Percentiles rank a stretch among this genome's conserved stretches.
Evolutionary conservation across 2,329 filamentous ascomycete species (phyloP).

Genomic region (Simplicillium aogashimaense): DNA sequence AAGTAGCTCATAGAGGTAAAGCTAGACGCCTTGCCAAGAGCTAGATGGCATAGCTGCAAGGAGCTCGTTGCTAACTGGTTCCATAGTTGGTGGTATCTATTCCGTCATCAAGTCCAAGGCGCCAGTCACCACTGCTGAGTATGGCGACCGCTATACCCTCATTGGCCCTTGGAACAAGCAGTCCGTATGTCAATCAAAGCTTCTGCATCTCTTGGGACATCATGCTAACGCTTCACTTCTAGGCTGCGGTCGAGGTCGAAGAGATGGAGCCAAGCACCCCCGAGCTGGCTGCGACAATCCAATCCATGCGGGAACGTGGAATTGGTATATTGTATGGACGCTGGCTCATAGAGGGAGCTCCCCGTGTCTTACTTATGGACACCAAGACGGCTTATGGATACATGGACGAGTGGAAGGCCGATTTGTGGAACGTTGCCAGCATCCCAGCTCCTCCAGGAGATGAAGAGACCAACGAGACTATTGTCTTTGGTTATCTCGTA

Average conservation of each 20-base stretch:
- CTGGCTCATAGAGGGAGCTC: conserved; percentile 96
- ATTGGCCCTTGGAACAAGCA: conserved; percentile 89
- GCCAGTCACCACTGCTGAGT: conserved; percentile 93
- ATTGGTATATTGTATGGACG: conserved; percentile 86
- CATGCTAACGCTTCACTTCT: conserved; percentile 12
- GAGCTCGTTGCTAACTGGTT: background rate
- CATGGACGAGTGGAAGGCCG: conserved; percentile 92
- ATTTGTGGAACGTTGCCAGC: conserved; percentile 85
- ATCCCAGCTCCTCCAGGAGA: conserved; percentile 91
- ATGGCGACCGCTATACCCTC: conserved; percentile 93
- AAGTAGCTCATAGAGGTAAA: conserved; percentile 87
- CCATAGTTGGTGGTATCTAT: conserved; percentile 89
- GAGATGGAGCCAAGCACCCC: conserved; percentile 76
- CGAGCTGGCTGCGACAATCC: conserved; percentile 71
- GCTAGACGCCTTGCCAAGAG: no score
- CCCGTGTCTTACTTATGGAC: conserved; percentile 87
- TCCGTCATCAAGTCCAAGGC: conserved; percentile 99
- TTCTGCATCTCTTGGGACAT: background rate
- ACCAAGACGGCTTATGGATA: conserved; percentile 87
- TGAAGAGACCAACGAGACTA: conserved; percentile 92
- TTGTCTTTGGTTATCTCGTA: conserved; percentile 94
- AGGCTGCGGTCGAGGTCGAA: conserved; percentile 98
- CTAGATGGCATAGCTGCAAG: no score
- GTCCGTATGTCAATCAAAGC: conserved; percentile 50
- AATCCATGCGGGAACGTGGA: conserved; percentile 86